Evolutionary conservation across 306 rosid species (phyloP).

Genomic region (Nissolia schottii): DNA sequence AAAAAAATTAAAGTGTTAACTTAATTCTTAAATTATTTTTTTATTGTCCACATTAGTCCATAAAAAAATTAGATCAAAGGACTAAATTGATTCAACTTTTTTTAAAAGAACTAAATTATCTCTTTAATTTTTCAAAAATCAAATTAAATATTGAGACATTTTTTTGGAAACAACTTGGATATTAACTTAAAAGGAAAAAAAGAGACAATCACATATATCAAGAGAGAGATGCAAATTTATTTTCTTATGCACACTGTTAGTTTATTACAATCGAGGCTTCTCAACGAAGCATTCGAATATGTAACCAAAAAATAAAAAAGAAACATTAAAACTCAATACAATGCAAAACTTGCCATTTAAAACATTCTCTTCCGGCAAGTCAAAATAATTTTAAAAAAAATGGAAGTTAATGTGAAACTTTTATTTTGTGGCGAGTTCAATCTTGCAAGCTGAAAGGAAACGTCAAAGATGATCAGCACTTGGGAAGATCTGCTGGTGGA

Average conservation of each 20-base stretch:
- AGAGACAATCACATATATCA: background rate
- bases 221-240: background rate
- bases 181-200: too few relatives aligned
- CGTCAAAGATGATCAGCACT: slow-evolving; percentile 11
- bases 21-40: too few relatives aligned
- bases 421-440: background rate
- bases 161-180: too few relatives aligned
- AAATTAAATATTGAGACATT: too few relatives aligned
- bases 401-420: background rate
- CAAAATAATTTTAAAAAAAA: background rate
- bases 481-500: slow-evolving; percentile 28
- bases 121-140: too few relatives aligned
- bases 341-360: background rate
- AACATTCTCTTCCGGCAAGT: slow-evolving; percentile 15
- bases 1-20: too few relatives aligned
- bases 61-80: too few relatives aligned
- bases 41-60: too few relatives aligned
- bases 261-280: background rate
- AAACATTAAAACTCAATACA: slow-evolving; percentile 1
- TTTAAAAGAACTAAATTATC: too few relatives aligned
- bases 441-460: background rate
- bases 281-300: background rate
- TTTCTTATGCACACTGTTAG: background rate
- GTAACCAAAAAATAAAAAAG: too few relatives aligned
- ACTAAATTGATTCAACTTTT: too few relatives aligned